Base-by-base conservation (phyloP, 495 filamentous ascomycete species). In the Sporormia fimetaria region DNA sequence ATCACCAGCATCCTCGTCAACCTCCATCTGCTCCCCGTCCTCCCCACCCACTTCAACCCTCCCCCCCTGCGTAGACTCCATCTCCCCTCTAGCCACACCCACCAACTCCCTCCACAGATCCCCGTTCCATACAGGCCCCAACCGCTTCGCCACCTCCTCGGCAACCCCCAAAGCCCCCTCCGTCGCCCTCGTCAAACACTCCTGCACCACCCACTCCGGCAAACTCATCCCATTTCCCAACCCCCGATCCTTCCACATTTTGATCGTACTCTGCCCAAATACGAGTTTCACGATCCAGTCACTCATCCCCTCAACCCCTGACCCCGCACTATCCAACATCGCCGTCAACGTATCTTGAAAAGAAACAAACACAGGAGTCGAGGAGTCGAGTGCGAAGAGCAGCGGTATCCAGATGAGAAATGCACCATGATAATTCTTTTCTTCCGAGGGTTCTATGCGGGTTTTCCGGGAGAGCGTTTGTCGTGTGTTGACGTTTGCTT, bases 341-440 rank as follows among this genome's bases (percentile, higher is more conserved):
- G n/a, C n/a, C n/a, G n/a, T n/a, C n/a, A n/a, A n/a, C n/a, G n/a
- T n/a, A n/a, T n/a, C n/a, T n/a, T n/a, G n/a, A n/a, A n/a, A n/a
- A n/a, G n/a, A n/a, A n/a, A n/a, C n/a, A n/a, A n/a, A n/a, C n/a
- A n/a, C 15, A 2, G 12, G 23, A 18, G 42, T 30, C 2, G 26
- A 27, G 2, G 10, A 11, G 5, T 27, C 12, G 1, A 61, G 35
- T 3, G 22, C 21, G 11, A 17, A 24, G n/a, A 63, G 42, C 25
- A 62, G 31, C 1, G 44, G 48, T 20, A 51, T 39, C 59, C 59
- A 63, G n/a, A 63, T 31, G 1, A 54, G 26, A 36, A 56, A 62
- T 5, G 60, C 61, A 23, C 57, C 51, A 63, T 60, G 3, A 37
- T 47, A 3, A 15, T 28, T 3, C 33, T 21, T 11, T 42, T 3